These are phyloP conservation scores for Lithospermum erythrorhizon DNA, from an alignment of 257 asterid species.

Conservation along the genomic window DNA sequence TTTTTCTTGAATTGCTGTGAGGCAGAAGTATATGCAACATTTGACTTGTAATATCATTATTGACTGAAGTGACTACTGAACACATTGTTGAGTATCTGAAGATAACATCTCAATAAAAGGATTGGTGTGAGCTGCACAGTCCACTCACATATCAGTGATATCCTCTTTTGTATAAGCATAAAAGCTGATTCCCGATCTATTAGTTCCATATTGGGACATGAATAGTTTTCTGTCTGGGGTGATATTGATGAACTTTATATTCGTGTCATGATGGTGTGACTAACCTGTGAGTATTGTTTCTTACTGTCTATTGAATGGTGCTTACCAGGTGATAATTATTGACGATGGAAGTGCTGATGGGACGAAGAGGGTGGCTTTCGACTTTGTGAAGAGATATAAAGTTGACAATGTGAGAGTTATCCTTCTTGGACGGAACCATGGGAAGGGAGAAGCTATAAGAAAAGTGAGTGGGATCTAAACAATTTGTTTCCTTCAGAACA, in stretches of 20 bases:
- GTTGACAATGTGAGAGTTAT: conserved; percentile 78
- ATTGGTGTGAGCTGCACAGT: too few species aligned
- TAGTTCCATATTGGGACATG: too few species aligned
- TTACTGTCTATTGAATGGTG: conserved; percentile 11
- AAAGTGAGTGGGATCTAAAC: conserved; percentile 60
- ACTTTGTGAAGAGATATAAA: conserved; percentile 67
- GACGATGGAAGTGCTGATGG: conserved; percentile 96
- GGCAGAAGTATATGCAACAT: too few species aligned
- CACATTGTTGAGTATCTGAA: too few species aligned
- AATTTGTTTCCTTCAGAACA: conserved; percentile 10
- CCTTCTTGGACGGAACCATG: conserved; percentile 91
- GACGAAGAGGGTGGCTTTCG: conserved; percentile 77
- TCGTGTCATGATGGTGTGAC: neutral
- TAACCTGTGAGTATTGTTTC: neutral
- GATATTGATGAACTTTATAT: neutral
- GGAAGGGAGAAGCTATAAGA: conserved; percentile 98
- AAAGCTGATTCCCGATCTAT: too few species aligned
- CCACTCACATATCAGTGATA: too few species aligned
- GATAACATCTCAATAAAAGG: too few species aligned
- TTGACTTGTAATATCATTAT: too few species aligned
- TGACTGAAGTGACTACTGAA: too few species aligned
- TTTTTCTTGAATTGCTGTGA: too few species aligned
- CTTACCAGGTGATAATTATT: conserved; percentile 66
- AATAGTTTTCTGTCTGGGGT: too few species aligned
- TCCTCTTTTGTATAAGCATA: too few species aligned